phyloP scores from a whole-genome alignment of 1,284 basidiomycete genomes.

The Rugosomyces carneus region DNA sequence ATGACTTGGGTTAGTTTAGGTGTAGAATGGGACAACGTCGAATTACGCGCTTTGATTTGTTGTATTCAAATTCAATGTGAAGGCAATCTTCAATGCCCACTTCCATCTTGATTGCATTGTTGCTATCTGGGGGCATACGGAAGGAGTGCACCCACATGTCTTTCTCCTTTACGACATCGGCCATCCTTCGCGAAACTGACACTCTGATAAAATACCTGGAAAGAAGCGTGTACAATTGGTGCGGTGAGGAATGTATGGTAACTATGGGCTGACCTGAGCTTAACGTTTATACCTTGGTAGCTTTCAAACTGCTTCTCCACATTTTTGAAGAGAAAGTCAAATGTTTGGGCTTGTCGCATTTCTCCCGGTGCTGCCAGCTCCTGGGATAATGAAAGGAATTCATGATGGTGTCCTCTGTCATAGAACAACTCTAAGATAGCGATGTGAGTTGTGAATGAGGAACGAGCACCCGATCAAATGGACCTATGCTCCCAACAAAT shows the following conservation, averaged over 20 bases:
- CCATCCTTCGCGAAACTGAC: conserved; percentile 84
- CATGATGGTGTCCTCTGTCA: conserved; percentile 95
- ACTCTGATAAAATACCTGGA: conserved; percentile 91
- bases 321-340: conserved; percentile 97
- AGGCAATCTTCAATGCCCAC: conserved; percentile 98
- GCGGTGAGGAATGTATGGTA: neutral
- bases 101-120: conserved; percentile 99
- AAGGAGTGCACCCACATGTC: conserved; percentile 98
- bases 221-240: neutral
- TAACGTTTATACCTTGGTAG: conserved; percentile 97
- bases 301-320: conserved; percentile 99
- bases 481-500: conserved; percentile 94
- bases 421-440: conserved; percentile 80
- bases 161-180: conserved; percentile 88
- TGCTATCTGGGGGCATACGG: conserved; percentile 96
- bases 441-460: conserved; percentile 2
- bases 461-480: conserved; percentile 22
- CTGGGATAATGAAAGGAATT: conserved; percentile 93
- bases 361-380: conserved; percentile 93
- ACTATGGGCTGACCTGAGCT: conserved; percentile 65
- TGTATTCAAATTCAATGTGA: conserved; percentile 99
- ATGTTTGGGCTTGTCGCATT: conserved; percentile 91
- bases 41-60: conserved; percentile 87
- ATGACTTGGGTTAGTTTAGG: neutral
- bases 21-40: neutral